phyloP scores from a whole-genome alignment of 2,329 filamentous ascomycete species.

The Torrubiellomyces zombiae region DNA sequence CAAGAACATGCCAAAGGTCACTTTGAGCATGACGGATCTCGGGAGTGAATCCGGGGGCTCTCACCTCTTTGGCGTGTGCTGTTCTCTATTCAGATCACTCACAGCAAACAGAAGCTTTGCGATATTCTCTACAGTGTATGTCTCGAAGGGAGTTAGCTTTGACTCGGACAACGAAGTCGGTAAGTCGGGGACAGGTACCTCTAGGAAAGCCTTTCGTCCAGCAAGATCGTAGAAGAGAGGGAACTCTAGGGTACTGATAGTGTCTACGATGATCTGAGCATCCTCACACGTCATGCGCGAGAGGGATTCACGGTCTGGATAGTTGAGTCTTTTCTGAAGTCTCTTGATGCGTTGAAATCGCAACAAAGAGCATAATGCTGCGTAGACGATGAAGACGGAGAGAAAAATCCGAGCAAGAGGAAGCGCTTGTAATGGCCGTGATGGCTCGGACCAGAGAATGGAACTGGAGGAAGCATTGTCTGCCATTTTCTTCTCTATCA shows the following conservation, averaged over 20 bases:
- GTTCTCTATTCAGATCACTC: conserved; percentile 17
- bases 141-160: too few species aligned
- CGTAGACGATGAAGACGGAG: conserved; percentile 13
- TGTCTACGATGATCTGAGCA: conserved; percentile 25
- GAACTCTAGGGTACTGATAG: conserved; percentile 18
- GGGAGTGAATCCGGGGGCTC: not conserved
- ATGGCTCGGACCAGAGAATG: too few species aligned
- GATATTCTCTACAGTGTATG: conserved; percentile 22
- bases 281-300: conserved; percentile 24
- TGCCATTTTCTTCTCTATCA: too few species aligned
- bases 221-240: conserved; percentile 19
- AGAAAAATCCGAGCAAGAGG: not conserved
- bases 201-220: conserved; percentile 23
- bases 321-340: conserved; percentile 14
- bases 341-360: conserved; percentile 18
- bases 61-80: conserved; percentile 19
- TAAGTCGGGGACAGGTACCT: too few species aligned
- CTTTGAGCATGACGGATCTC: too few species aligned
- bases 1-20: too few species aligned
- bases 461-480: too few species aligned
- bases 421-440: too few species aligned
- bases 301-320: conserved; percentile 18
- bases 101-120: conserved; percentile 18
- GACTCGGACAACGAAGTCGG: too few species aligned
- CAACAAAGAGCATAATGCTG: conserved; percentile 16